Evolutionary conservation across 1,284 basidiomycete genomes (phyloP), one percentile per base, ranked within the genome.

Genomic region (Vanrija humicola): DNA sequence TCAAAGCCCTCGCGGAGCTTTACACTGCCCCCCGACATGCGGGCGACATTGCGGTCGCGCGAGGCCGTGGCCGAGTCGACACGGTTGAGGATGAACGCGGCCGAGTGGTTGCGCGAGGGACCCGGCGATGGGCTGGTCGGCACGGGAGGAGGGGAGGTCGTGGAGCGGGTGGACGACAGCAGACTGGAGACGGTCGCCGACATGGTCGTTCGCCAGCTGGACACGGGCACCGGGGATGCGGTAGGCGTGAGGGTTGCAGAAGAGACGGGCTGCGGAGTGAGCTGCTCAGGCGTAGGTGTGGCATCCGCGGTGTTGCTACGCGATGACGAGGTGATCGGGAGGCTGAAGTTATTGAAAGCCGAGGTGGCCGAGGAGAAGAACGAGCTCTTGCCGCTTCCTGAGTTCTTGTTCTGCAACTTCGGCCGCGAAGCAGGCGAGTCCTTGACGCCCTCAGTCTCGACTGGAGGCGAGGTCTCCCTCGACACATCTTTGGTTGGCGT

Each of bases 1-100:
- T 75, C 69, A 43, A 77, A 77, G 6, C 73, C 73, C 56, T 73
- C 72, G 15, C 68, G 57, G 16, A 75, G 56, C 3, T 50, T 43
- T 2, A 70, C 62, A 9, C 64, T 64, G 19, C 69, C 71, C 4
- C 69, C 70, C 10, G 57, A 38, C 49, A 74, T 64, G 42, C 68
- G 50, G 18, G 67, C 69, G 9, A 64, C 62, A 12, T 73, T 62
- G n/a, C 73, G 58, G 48, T 72, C 72, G 18, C 68, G 64, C 2
- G 61, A 62, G 2, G 72, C 68, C 0, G 52, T 57, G 6, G 69
- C 56, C 3, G 68, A 69, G 19, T 65, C 66, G 26, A 69, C 58
- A 16, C 67, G 52, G 56, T 72, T 54, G 10, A 67, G 42, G 12
- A 64, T 43, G 59, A 67, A 61, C 26, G 42, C 52, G 15, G 57